These are phyloP conservation scores for Macrocybe gigantea DNA, from an alignment of 768 basidiomycete genomes.

Conservation along the genomic window DNA sequence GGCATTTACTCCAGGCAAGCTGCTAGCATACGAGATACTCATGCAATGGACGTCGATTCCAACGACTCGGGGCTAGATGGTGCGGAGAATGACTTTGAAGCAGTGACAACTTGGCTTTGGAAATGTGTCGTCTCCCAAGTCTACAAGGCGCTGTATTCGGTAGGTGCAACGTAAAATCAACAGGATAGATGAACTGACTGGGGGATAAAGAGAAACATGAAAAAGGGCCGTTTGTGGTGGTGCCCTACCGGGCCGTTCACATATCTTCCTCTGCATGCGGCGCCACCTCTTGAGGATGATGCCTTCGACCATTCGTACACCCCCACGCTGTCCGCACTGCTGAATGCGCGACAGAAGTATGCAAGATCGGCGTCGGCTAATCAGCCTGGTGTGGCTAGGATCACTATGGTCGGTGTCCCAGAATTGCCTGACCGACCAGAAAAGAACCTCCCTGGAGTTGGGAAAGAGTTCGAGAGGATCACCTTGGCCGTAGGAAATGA, in stretches of 20 bases:
- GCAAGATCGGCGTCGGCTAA: neutral
- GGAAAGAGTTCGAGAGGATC: too few species aligned
- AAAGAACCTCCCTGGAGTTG: too few species aligned
- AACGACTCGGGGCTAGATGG: too few species aligned
- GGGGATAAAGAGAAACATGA: neutral
- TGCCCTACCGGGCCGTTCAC: too few species aligned
- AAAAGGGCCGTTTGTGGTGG: neutral
- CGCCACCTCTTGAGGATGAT: neutral
- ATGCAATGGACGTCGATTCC: too few species aligned
- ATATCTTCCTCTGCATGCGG: too few species aligned
- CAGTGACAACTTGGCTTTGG: neutral
- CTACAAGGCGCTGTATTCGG: neutral
- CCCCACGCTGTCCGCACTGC: neutral
- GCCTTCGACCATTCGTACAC: neutral
- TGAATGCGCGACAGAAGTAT: neutral
- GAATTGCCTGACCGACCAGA: neutral
- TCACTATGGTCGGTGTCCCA: neutral
- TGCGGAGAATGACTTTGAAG: neutral
- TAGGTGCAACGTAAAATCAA: neutral
- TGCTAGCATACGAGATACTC: too few species aligned
- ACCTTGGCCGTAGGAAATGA: too few species aligned
- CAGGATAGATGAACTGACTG: neutral
- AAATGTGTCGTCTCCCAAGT: neutral
- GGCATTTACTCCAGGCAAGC: too few species aligned
- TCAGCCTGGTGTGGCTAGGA: neutral